A percentile compares a stretch with the other conserved stretches of the same genome.
These are phyloP conservation scores for Sisymbrium irio DNA, from an alignment of 345 rosid species.

Conservation along the genomic window DNA sequence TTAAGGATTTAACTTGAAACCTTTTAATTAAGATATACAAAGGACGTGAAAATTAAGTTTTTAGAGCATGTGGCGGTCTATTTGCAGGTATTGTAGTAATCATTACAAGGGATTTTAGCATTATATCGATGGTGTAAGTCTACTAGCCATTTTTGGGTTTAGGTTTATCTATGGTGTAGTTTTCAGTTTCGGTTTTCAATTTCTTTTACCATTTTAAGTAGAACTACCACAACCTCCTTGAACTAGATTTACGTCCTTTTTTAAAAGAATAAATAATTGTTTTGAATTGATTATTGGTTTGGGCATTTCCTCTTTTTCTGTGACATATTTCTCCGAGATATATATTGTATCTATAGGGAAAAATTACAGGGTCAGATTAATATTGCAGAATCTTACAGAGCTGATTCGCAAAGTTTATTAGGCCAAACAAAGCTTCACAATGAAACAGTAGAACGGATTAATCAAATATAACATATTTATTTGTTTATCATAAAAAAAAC, in stretches of 20 bases:
- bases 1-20: neutral
- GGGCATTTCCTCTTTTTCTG: neutral
- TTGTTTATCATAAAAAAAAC: too few relatives aligned
- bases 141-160: neutral
- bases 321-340: neutral
- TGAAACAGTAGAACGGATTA: neutral
- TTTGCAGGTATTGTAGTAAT: constrained; percentile 1
- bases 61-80: neutral
- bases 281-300: neutral
- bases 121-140: neutral
- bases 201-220: constrained; percentile 10
- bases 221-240: neutral
- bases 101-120: constrained; percentile 3
- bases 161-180: neutral
- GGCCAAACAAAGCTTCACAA: neutral
- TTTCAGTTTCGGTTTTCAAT: neutral
- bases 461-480: too few relatives aligned
- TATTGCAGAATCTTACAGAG: neutral
- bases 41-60: constrained; percentile 20
- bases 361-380: neutral
- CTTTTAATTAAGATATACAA: neutral
- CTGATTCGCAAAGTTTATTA: neutral
- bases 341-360: neutral
- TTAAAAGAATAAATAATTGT: neutral
- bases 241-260: neutral